A percentile compares a stretch with the other conserved stretches of the same genome.
phyloP scores from a whole-genome alignment of 352 stramenopile genomes.

The Globisporangium sylvaticum region DNA sequence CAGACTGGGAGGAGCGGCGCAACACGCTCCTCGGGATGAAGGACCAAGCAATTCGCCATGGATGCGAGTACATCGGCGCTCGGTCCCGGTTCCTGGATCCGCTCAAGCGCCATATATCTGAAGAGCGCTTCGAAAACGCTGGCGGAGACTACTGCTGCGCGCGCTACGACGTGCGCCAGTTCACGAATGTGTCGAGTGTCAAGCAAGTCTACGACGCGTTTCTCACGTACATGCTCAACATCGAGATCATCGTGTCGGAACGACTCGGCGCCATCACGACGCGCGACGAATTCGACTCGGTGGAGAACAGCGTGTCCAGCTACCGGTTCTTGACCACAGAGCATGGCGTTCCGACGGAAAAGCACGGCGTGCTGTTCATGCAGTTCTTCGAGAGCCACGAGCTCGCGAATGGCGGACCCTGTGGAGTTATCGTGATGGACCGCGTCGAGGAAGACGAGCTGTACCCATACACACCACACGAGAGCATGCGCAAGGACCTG shows the following conservation, averaged over 20 bases:
- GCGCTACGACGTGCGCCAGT: constrained; percentile 38
- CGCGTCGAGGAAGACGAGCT: neutral
- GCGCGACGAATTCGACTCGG: constrained; percentile 19
- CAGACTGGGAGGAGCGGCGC: constrained; percentile 22
- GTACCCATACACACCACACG: neutral
- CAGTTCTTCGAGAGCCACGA: neutral
- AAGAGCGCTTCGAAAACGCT: constrained; percentile 41
- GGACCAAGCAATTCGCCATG: constrained; percentile 33
- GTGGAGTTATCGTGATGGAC: neutral
- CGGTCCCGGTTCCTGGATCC: constrained; percentile 40
- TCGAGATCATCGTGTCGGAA: constrained; percentile 1
- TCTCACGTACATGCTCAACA: neutral
- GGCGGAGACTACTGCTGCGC: constrained; percentile 39
- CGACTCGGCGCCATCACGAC: constrained; percentile 13
- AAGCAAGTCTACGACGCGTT: neutral
- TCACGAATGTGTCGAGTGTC: neutral
- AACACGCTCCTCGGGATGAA: constrained; percentile 31
- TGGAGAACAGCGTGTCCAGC: constrained; percentile 25
- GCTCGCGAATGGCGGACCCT: neutral
- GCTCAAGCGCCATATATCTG: constrained; percentile 27
- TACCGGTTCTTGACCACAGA: constrained; percentile 32
- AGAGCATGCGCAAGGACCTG: neutral
- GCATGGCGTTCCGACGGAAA: constrained; percentile 13
- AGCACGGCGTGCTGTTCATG: neutral
- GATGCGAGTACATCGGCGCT: constrained; percentile 31